Percentiles rank a stretch among this genome's conserved stretches.
These are phyloP conservation scores for Hemileccinum rubropunctum DNA, from an alignment of 768 basidiomycete species.

Conservation along the genomic window DNA sequence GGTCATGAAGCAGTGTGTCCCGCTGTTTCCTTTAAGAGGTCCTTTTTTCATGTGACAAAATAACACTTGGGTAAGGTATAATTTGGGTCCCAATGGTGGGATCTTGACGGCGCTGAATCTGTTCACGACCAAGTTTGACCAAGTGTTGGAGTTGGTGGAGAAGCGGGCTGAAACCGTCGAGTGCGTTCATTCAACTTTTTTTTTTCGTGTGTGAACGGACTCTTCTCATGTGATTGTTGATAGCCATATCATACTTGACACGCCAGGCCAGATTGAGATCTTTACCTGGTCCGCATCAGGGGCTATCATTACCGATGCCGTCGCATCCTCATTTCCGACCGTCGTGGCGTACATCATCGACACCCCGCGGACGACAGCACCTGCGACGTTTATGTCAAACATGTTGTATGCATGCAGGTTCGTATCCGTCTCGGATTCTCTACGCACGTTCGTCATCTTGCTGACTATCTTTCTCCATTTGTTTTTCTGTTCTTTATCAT, in stretches of 20 bases:
- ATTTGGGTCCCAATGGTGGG: slow-evolving; percentile 96
- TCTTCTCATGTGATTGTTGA: not conserved
- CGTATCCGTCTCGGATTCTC: slow-evolving; percentile 5
- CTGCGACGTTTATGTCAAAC: slow-evolving; percentile 99
- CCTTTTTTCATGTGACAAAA: slow-evolving; percentile 14
- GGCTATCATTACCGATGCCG: slow-evolving; percentile 95
- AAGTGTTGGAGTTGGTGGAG: slow-evolving; percentile 88
- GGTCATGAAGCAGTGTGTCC: slow-evolving; percentile 99
- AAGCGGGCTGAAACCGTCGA: slow-evolving; percentile 86
- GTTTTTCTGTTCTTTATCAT: no score
- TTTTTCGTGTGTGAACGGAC: not conserved
- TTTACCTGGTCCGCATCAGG: slow-evolving; percentile 99
- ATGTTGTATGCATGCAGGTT: slow-evolving; percentile 99
- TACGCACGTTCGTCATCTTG: not conserved
- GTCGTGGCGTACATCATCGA: slow-evolving; percentile 97
- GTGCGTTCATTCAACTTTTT: slow-evolving; percentile 45
- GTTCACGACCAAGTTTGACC: slow-evolving; percentile 99
- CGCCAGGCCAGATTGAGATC: slow-evolving; percentile 98
- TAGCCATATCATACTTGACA: slow-evolving; percentile 94
- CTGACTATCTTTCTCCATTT: not conserved
- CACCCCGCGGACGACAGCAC: slow-evolving; percentile 90
- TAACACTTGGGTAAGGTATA: slow-evolving; percentile 63
- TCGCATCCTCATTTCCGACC: slow-evolving; percentile 90
- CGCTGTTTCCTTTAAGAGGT: slow-evolving; percentile 21
- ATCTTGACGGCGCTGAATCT: slow-evolving; percentile 96